These are phyloP conservation scores for Xylaria bambusicola DNA, from an alignment of 495 filamentous ascomycete genomes.

Conservation along the genomic window DNA sequence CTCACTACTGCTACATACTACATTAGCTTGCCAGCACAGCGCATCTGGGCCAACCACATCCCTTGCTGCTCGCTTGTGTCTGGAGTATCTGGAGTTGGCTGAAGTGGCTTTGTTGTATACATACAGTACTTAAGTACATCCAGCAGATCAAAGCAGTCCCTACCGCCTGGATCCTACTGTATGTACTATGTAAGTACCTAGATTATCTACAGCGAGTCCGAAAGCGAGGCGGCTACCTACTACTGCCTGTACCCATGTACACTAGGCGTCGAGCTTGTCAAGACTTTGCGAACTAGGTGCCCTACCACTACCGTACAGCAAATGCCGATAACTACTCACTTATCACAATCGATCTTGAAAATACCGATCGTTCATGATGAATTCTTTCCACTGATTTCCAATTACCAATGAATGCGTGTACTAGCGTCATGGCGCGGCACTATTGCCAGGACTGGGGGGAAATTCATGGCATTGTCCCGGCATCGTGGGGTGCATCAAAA, in stretches of 20 bases:
- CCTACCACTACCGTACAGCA: not conserved
- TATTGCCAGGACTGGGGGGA: not conserved
- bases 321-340: too few species aligned
- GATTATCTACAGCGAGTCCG: not conserved
- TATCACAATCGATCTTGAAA: too few species aligned
- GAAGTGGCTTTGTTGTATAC: too few species aligned
- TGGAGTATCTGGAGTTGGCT: not conserved
- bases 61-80: not conserved
- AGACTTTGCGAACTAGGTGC: conserved; percentile 11
- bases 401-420: too few species aligned
- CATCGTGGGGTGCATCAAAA: not conserved
- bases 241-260: too few species aligned
- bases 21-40: not conserved
- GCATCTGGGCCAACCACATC: conserved; percentile 10
- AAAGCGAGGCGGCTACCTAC: not conserved
- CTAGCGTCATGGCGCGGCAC: too few species aligned
- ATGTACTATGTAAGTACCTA: not conserved
- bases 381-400: too few species aligned
- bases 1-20: not conserved
- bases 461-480: not conserved
- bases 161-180: too few species aligned
- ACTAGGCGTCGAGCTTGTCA: too few species aligned
- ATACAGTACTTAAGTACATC: too few species aligned
- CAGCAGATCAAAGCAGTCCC: too few species aligned
- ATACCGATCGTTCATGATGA: too few species aligned